Evolutionary conservation across 1,139 yeast species (phyloP).

Genomic region (Insectozyma bohioensis): DNA sequence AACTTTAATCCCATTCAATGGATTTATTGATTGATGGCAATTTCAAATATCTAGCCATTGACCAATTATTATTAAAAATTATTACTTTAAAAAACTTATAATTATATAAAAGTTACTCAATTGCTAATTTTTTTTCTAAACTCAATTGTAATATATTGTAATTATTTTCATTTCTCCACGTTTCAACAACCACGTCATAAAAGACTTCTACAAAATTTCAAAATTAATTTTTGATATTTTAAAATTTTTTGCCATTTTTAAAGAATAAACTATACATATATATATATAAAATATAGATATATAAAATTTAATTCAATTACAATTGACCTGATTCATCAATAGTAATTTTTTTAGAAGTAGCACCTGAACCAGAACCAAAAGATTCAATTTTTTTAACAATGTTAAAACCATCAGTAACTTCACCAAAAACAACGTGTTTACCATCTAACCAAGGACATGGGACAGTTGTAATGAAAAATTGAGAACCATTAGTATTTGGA

Average conservation of each 20-base stretch:
- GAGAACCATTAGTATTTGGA: conserved; percentile 99
- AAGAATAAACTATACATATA: conserved; percentile 1
- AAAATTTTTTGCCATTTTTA: not conserved
- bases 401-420: conserved; percentile 88
- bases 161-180: not conserved
- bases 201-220: not conserved
- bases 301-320: conserved; percentile 24
- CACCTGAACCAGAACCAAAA: conserved; percentile 81
- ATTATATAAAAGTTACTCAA: no score
- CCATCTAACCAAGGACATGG: conserved; percentile 97
- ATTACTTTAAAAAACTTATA: no score
- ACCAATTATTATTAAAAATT: no score
- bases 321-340: conserved; percentile 87
- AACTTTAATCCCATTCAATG: no score
- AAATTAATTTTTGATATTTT: no score
- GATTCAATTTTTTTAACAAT: conserved; percentile 89
- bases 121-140: no score
- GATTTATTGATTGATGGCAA: no score
- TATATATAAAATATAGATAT: no score
- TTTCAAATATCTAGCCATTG: no score
- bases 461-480: conserved; percentile 97
- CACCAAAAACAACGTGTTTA: conserved; percentile 98
- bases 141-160: not conserved
- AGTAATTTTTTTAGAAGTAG: conserved; percentile 73
- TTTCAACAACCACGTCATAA: not conserved